Evolutionary conservation across 495 filamentous ascomycete genomes (phyloP), one percentile per base, ranked within the genome.

Genomic region (Cladorrhinum samala): DNA sequence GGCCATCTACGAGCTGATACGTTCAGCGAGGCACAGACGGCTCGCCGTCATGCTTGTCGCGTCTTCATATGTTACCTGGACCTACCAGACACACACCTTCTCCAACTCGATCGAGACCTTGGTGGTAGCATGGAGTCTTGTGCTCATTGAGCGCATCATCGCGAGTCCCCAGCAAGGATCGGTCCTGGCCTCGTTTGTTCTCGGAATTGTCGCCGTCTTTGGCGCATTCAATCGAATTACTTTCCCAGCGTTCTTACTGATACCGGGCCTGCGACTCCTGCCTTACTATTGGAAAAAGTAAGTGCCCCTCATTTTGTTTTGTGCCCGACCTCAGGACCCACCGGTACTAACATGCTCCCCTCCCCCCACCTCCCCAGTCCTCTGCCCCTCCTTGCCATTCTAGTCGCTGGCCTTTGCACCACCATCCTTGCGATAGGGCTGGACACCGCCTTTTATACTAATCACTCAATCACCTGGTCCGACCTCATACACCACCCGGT

Each of bases 1-100:
- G 91, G 93, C 92, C 11, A 79, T 97, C 49, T 83, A 95, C 74
- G 94, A 98, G 61, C 77, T 96, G 44, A 80, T 95, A 24, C 83
- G 82, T 54, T 85, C 84, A 21, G 81, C 82, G 55, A 80, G 83
- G 49, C 82, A 90, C 60, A 81, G 89, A 51, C 81, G 77, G 57
- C 72, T 81, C 36, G 88, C 88, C 17, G 73, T 93, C 37, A 74
- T 91, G 25, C 72, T 97, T 45, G 83, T 95, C 46, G 91, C 91
- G 40, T 97, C 93, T 14, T 94, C 88, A 19, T 98, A 97, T 71
- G 92, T 96, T 58, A 97, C 93, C 44, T 97, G 93, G 94, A 96
- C 94, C 39, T 95, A 88, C 73, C 93, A 98, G 73, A 95, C 88
- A 39, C 93, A 98, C 74, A 97, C 94, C 30, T 97, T 98, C 71